Evolutionary conservation across 176 grass and related monocot genomes (phyloP).

Genomic region (Paspalum vaginatum): DNA sequence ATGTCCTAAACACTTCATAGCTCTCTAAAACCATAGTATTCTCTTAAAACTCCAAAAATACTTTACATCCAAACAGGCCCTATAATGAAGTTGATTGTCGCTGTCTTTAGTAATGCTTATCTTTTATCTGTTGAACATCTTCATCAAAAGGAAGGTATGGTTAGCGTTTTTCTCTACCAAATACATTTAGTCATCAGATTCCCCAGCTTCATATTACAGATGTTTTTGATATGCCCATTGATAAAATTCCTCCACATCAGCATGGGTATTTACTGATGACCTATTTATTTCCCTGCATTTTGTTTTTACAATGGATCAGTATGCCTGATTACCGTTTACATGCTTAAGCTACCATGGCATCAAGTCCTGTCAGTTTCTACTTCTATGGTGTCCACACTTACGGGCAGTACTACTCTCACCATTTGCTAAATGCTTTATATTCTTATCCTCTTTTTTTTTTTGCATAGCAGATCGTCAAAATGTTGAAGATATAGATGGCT

Average conservation of each 20-base stretch:
- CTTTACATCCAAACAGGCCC: no score
- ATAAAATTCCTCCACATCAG: neutral
- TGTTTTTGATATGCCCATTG: neutral
- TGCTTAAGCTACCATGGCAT: neutral
- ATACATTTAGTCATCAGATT: conserved; percentile 1
- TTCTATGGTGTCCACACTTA: neutral
- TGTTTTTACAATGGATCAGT: conserved; percentile 5
- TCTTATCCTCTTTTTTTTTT: neutral
- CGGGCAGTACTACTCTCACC: conserved; percentile 1
- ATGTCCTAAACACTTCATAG: no score
- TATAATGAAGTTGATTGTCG: conserved; percentile 15
- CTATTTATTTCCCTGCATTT: neutral
- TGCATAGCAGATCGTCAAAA: conserved; percentile 54
- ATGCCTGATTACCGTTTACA: conserved; percentile 5
- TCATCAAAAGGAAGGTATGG: neutral
- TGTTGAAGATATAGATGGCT: conserved; percentile 78
- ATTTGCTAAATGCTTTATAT: conserved; percentile 23
- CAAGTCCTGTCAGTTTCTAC: no score
- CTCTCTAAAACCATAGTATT: no score
- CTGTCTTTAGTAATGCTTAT: neutral
- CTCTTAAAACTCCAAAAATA: no score
- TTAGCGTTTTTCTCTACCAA: neutral
- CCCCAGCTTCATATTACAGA: neutral
- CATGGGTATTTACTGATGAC: neutral
- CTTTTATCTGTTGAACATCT: neutral